These are phyloP conservation scores for Scutellaria baicalensis DNA, from an alignment of 257 asterid genomes.

Conservation along the genomic window DNA sequence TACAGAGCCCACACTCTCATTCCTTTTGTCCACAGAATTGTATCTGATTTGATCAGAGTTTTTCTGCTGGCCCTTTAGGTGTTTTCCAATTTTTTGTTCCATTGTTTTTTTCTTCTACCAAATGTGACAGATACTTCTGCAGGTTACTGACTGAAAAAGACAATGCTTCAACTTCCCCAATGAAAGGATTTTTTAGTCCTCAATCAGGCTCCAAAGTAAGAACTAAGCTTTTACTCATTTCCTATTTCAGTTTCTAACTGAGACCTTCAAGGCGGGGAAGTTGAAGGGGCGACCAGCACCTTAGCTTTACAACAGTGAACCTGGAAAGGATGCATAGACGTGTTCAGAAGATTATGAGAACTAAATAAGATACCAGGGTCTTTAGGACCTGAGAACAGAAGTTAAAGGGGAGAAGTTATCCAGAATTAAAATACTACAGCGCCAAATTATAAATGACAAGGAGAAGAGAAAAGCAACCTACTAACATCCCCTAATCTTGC, in stretches of 20 bases:
- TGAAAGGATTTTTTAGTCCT: conserved; percentile 9
- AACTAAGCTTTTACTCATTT: conserved; percentile 23
- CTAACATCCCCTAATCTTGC: background rate
- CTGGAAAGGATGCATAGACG: conserved; percentile 19
- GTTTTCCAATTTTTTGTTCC: conserved; percentile 52
- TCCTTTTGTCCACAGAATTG: conserved; percentile 43
- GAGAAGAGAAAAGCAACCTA: background rate
- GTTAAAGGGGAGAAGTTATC: background rate
- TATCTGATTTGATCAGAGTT: conserved; percentile 49
- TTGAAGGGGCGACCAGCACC: background rate
- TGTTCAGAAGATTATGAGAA: conserved; percentile 7
- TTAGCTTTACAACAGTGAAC: conserved; percentile 7
- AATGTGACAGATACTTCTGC: background rate
- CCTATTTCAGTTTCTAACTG: conserved; percentile 16
- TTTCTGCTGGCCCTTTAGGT: conserved; percentile 38
- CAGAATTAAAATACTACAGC: background rate
- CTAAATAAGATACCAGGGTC: background rate
- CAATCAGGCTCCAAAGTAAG: conserved; percentile 42
- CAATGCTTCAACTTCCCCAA: conserved; percentile 8
- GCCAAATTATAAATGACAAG: background rate
- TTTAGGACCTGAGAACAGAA: background rate
- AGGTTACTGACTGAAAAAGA: background rate
- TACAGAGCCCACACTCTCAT: conserved; percentile 48
- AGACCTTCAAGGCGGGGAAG: conserved; percentile 15
- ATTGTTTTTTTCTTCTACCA: conserved; percentile 15